Evolutionary conservation across 129 eudicot genomes (phyloP), one percentile per base, ranked within the genome.

Genomic region (Sambucus nigra): DNA sequence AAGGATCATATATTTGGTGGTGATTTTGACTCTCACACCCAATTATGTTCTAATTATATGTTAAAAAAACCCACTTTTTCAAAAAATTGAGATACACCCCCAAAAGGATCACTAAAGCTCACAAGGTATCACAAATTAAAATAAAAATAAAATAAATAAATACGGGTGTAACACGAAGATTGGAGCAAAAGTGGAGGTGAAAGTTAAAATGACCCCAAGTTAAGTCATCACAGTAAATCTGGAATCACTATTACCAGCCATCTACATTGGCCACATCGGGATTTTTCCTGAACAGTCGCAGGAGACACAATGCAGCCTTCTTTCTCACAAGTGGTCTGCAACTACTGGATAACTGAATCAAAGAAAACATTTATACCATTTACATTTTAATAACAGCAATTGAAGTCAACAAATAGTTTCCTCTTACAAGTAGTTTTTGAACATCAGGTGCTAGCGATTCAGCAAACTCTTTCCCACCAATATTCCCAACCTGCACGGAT

Each of bases 401-500:
- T 24, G 16, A 19, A 57, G 19, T 22, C 17, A 13, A 35, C 7
- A 46, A 29, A 27, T 4, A 14, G n/a, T 18, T 55, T 84, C 42
- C 66, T 31, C 83, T 82, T 80, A 92, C 99, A 64, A 92, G 99
- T 61, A 92, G 62, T 68, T 82, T 92, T 63, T 92, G 95, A 32
- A 86, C 99, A 70, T 92, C 99, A 32, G 99, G 95, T 31, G 99
- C 99, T 28, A 92, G 76, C 25, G 99, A 86, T 66, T 92, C 99
- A 51, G 99, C 95, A 66, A 92, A 92, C 39, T 92, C 99, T 67
- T 95, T 75, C 40, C 99, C 99, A 44, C 99, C 99, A 55, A 86
- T 86, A 75, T 92, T 92, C 20, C 99, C 99, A 65, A 82, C 99
- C 99, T 92, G 80, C 65, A 51, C 9, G 28, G 38, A 45, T 42